These are phyloP conservation scores for Ambispora gerdemannii DNA, from an alignment of 192 early-diverging fungal genomes.

Conservation along the genomic window DNA sequence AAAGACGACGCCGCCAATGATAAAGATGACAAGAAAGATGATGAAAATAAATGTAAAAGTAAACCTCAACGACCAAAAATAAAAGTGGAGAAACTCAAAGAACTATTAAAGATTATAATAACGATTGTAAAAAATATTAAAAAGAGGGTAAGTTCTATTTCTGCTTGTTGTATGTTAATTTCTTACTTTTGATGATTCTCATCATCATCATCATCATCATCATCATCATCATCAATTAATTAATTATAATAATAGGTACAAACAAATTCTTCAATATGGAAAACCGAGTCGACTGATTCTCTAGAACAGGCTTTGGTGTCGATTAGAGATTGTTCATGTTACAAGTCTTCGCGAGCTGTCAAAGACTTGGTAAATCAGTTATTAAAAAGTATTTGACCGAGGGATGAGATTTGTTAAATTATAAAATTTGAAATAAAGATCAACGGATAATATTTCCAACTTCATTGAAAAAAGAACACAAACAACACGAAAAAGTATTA, in stretches of 20 bases:
- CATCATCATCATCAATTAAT: neutral
- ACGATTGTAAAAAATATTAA: neutral
- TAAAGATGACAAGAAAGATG: no score
- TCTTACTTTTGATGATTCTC: no score
- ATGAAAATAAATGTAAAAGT: no score
- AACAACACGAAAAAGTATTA: no score
- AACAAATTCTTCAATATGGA: neutral
- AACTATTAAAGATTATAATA: neutral
- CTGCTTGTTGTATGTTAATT: no score
- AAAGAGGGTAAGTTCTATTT: neutral
- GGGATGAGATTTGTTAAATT: no score
- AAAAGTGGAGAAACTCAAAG: slow-evolving; percentile 5
- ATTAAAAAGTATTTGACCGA: neutral
- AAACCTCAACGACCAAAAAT: slow-evolving; percentile 1
- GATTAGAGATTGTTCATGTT: neutral
- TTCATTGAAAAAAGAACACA: no score
- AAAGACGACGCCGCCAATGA: no score
- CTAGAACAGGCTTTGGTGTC: neutral
- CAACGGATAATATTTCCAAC: no score
- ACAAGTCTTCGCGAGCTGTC: neutral
- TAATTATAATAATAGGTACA: neutral
- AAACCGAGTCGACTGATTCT: neutral
- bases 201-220: no score
- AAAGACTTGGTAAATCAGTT: slow-evolving; percentile 2
- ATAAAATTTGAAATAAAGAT: no score